Base-by-base conservation (phyloP, 2,329 filamentous ascomycete genomes). In the Fusarium hainanense region DNA sequence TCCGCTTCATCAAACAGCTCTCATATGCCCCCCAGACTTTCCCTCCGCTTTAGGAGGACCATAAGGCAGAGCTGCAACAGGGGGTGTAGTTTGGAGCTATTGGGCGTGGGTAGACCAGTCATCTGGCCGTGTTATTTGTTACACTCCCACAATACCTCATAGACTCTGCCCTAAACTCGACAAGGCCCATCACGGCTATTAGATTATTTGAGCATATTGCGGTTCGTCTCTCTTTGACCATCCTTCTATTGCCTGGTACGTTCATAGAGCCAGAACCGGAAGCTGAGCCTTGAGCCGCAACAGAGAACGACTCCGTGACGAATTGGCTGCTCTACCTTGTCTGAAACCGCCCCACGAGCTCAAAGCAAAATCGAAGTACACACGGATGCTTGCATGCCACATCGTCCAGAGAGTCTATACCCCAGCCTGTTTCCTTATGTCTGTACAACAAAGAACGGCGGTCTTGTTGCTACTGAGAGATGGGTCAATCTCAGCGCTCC, bases 351-450 rank as follows among this genome's bases (percentile, higher is more conserved):
- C 64, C 70, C 69, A 69, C 58, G 60, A 59, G 58, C 59, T 66
- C 64, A 69, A 63, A 59, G 63, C 58, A 60, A 59, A 63, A 65
- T 48, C 66, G 67, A 70, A 64, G 72, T 62, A 67, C 72, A 66
- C 54, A 54, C 73, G 74, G 73, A 43, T 74, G 57, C 63, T 65
- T 75, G 74, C 74, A 75, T 75, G 43, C 47, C 56, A 61, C 69
- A 72, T 73, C 67, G 58, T 67, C 63, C 64, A 74, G 66, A 64
- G 58, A 37, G 61, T 56, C 47, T 65, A 57, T 63, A 63, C 70
- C 72, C 67, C 66, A 64, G 72, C 60, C 66, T 48, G 59, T 66
- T 68, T 65, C 42, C 60, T 73, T 58, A 74, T 58, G 62, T 56
- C 54, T 63, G 71, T 72, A 67, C 70, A 69, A 75, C 71, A 68